Evolutionary conservation across 2,329 filamentous ascomycete genomes (phyloP), one percentile per base, ranked within the genome.

Genomic region (Penicillium concentricum): DNA sequence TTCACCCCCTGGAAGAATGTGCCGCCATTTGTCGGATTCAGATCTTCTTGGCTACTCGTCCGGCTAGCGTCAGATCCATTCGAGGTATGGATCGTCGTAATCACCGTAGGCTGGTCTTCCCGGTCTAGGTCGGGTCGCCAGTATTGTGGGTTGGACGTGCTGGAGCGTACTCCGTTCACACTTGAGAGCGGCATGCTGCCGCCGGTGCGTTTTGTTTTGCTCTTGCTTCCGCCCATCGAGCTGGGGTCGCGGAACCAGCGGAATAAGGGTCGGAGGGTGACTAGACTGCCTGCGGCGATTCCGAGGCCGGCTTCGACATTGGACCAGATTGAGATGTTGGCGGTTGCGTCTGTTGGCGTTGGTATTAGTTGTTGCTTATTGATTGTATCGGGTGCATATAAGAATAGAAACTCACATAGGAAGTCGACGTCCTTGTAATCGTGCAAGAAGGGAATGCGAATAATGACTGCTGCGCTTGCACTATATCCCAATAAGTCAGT

Each of bases 231-330:
- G 12, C 61, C 57, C 9, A 32, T 58, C 22, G 67, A 71, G 55
- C 63, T 68, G 44, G 66, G 55, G 42, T 69, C 69, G 9, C 67
- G 66, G 55, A 73, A 69, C 68, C 71, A 74, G 50, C 72, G 77
- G 43, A 82, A 72, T 0, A 83, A 72, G 1, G 81, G 81, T 2
- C 79, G 76, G 2, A 82, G 72, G 1, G 79, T 81, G 7, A 79
- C 79, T 10, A 82, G 72, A 60, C 75, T 78, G 18, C 75, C 78
- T 12, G 80, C 80, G 12, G 72, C 73, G 30, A 80, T 79, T 8
- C 76, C 73, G 4, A 76, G 65, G 18, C 72, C 64, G 32, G 72
- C 71, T 61, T 76, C 73, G 57, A 75, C 65, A 41, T 73, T 74
- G 32, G 73, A 74, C 73, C 73, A 75, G 46, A 79, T 77, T 24